Conservation (phyloP, 805 yeast genomes). For the Candida adriatica region DNA sequence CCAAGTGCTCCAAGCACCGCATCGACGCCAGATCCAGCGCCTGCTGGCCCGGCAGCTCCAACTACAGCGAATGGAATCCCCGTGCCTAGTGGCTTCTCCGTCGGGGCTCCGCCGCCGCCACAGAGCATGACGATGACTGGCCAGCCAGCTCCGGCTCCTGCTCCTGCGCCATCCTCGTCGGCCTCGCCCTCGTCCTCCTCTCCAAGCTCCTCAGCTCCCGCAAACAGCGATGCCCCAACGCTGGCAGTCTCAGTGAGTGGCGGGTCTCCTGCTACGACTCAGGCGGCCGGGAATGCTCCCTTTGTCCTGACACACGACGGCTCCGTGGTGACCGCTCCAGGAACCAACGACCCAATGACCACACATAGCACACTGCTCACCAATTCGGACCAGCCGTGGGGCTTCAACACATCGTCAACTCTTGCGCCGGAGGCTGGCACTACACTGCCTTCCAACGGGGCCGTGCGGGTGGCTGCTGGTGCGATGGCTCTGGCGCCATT, state of each 20-base stretch:
- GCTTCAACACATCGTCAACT: constrained; percentile 6
- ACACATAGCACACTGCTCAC: constrained; percentile 3
- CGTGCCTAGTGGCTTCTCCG: too few species aligned
- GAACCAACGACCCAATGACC: constrained; percentile 5
- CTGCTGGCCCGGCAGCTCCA: constrained; percentile 8
- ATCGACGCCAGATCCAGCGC: constrained; percentile 17
- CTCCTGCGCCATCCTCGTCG: too few species aligned
- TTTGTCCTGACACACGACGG: constrained; percentile 7
- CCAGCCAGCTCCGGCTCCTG: too few species aligned
- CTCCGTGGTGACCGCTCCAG: constrained; percentile 1
- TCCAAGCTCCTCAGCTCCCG: too few species aligned
- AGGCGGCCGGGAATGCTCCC: constrained; percentile 7
- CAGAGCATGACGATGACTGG: too few species aligned
- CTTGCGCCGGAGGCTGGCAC: constrained; percentile 9
- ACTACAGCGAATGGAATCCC: background rate
- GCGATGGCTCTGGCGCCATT: constrained; percentile 3
- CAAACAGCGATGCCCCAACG: too few species aligned
- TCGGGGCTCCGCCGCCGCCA: too few species aligned
- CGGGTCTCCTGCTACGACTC: background rate
- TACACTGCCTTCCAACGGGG: constrained; percentile 4
- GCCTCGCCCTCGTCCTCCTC: too few species aligned
- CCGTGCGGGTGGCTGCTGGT: constrained; percentile 2
- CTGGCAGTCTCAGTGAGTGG: constrained; percentile 1
- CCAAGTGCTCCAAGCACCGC: too few species aligned
- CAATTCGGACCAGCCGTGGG: constrained; percentile 8